Percentiles rank a stretch among this genome's conserved stretches.
Evolutionary conservation across 2,329 filamentous ascomycete species (phyloP).

Genomic region (Cercospora canescens): DNA sequence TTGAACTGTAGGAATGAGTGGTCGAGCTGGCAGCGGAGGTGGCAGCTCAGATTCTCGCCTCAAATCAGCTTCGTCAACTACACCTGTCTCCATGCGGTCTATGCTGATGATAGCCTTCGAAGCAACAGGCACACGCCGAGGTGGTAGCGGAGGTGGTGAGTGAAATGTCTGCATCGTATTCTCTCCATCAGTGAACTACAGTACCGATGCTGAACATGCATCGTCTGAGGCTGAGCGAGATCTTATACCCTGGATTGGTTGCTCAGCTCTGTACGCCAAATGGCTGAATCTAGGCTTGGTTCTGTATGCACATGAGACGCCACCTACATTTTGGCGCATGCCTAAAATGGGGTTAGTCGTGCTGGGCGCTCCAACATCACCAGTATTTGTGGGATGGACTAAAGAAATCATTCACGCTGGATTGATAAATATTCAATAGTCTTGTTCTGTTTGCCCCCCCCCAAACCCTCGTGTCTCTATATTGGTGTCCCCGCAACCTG

Average conservation of each 20-base stretch:
- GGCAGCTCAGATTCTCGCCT: not conserved
- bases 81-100: not conserved
- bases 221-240: not conserved
- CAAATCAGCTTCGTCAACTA: not conserved
- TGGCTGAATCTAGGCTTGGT: constrained; percentile 1
- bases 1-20: not conserved
- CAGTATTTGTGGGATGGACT: not conserved
- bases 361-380: not conserved
- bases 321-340: not conserved
- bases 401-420: not conserved
- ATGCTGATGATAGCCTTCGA: not conserved
- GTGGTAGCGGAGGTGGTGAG: not conserved
- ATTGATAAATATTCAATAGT: not conserved
- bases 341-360: not conserved
- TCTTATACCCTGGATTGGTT: not conserved
- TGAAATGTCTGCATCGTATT: not conserved
- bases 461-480: not conserved
- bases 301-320: not conserved
- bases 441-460: not conserved
- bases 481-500: constrained; percentile 11
- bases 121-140: not conserved
- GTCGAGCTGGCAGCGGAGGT: not conserved
- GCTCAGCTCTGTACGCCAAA: not conserved
- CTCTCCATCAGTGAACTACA: not conserved
- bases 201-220: not conserved